Conservation (phyloP, 208 protist species). For the Strigomonas galati region DNA sequence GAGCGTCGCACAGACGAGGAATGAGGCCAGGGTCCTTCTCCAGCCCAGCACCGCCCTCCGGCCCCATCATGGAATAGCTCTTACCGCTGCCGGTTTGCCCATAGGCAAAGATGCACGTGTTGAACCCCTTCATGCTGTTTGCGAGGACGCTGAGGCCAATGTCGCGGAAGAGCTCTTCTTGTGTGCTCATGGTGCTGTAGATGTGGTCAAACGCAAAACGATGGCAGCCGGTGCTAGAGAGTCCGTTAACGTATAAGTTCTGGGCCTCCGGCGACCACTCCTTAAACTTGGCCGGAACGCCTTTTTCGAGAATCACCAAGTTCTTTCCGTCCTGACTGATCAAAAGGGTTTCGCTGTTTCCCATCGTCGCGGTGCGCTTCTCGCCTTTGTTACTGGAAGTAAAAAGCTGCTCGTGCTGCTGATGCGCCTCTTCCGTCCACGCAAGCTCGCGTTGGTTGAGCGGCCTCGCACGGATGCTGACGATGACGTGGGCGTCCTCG, state of each 20-base stretch:
- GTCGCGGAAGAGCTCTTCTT: conserved; percentile 85
- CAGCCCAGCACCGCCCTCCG: conserved; percentile 52
- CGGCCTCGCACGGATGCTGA: conserved; percentile 73
- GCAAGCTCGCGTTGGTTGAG: conserved; percentile 50
- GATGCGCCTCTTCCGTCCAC: background rate
- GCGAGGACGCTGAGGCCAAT: conserved; percentile 81
- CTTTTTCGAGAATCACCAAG: conserved; percentile 40
- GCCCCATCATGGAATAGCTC: conserved; percentile 88
- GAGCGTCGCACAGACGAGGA: conserved; percentile 59
- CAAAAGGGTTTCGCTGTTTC: conserved; percentile 23
- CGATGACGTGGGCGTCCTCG: conserved; percentile 71
- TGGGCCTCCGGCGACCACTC: conserved; percentile 13
- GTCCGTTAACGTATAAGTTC: conserved; percentile 10
- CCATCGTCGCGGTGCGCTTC: background rate
- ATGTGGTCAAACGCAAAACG: conserved; percentile 81
- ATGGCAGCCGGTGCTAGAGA: conserved; percentile 21
- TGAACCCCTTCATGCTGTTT: conserved; percentile 83
- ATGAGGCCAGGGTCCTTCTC: conserved; percentile 77
- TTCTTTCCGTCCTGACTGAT: conserved; percentile 44
- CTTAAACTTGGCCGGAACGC: conserved; percentile 10
- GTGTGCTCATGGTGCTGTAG: conserved; percentile 47
- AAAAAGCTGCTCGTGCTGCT: background rate
- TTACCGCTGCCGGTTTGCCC: conserved; percentile 90
- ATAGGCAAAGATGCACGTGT: conserved; percentile 92
- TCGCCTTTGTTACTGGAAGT: background rate